phyloP scores from a whole-genome alignment of 2,329 filamentous ascomycete genomes.

The Colletotrichum kahawae region DNA sequence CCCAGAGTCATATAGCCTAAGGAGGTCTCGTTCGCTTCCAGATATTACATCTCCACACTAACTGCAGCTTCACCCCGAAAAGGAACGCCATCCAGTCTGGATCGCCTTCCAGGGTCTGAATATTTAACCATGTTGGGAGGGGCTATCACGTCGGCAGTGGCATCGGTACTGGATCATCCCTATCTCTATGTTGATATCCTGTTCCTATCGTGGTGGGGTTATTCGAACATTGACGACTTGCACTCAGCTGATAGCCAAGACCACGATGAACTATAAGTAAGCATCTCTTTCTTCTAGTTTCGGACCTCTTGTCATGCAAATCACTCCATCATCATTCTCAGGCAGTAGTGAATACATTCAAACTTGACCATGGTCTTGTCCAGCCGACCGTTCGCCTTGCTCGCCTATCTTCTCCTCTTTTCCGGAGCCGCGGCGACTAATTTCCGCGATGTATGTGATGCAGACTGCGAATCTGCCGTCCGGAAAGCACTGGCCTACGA shows the following conservation, averaged over 20 bases:
- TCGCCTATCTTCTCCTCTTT: neutral
- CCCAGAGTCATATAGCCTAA: accelerated
- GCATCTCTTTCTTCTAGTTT: accelerated
- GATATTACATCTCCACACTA: neutral
- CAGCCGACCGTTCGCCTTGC: neutral
- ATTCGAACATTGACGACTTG: too few relatives aligned
- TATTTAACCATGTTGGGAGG: neutral
- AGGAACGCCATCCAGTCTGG: neutral
- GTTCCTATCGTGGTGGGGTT: neutral
- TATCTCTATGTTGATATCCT: neutral
- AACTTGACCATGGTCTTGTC: accelerated
- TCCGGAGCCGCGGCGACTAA: accelerated
- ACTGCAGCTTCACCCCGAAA: neutral
- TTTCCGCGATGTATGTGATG: constrained; percentile 18
- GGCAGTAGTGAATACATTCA: accelerated
- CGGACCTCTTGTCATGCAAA: neutral
- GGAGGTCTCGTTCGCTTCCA: neutral
- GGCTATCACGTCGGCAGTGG: neutral
- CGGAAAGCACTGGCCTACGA: neutral
- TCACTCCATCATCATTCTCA: neutral
- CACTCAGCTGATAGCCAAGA: accelerated
- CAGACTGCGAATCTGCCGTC: neutral
- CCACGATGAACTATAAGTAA: neutral
- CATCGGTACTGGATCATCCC: neutral
- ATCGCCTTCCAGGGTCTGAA: accelerated